Percentiles rank a stretch among this genome's conserved stretches.
Conservation (phyloP, 208 protist genomes). For the Strigomonas culicis region DNA sequence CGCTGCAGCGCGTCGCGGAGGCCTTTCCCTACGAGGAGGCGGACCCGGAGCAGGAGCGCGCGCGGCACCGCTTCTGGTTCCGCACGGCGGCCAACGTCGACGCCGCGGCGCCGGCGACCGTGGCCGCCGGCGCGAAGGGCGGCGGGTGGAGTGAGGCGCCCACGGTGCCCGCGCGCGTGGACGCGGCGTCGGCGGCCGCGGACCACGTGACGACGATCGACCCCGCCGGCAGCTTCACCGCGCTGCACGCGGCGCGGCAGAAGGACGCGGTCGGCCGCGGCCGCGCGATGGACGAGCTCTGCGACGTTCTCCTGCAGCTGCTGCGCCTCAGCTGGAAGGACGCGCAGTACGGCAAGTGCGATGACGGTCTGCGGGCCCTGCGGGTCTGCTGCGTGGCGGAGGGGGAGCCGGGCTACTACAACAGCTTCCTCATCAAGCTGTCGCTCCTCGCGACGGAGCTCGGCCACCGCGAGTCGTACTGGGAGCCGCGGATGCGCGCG, state of each 20-base stretch:
- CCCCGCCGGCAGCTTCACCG: conserved; percentile 44
- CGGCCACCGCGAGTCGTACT: conserved; percentile 28
- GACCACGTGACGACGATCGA: conserved; percentile 37
- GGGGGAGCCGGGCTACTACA: conserved; percentile 65
- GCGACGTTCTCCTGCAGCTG: conserved; percentile 47
- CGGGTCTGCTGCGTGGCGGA: conserved; percentile 61
- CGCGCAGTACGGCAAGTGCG: conserved; percentile 64
- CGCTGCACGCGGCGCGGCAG: conserved; percentile 19
- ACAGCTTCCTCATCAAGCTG: conserved; percentile 61
- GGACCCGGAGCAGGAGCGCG: conserved; percentile 1
- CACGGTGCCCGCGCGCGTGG: conserved; percentile 9
- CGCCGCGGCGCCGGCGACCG: conserved; percentile 12
- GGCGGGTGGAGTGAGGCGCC: conserved; percentile 14
- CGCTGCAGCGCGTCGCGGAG: conserved; percentile 28
- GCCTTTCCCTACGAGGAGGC: conserved; percentile 46
- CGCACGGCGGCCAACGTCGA: conserved; percentile 15
- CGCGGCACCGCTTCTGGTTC: conserved; percentile 17
- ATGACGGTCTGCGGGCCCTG: conserved; percentile 58
- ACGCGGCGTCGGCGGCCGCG: neutral
- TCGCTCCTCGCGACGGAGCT: conserved; percentile 33
- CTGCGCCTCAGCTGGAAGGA: conserved; percentile 57
- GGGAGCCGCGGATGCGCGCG: conserved; percentile 18
- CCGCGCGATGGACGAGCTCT: conserved; percentile 60
- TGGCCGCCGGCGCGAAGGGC: conserved; percentile 1
- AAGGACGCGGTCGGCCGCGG: conserved; percentile 42